Percentiles rank a stretch among this genome's conserved stretches.
These are phyloP conservation scores for Cladosporium sp. DNA, from an alignment of 2,329 filamentous ascomycete species.

Conservation along the genomic window DNA sequence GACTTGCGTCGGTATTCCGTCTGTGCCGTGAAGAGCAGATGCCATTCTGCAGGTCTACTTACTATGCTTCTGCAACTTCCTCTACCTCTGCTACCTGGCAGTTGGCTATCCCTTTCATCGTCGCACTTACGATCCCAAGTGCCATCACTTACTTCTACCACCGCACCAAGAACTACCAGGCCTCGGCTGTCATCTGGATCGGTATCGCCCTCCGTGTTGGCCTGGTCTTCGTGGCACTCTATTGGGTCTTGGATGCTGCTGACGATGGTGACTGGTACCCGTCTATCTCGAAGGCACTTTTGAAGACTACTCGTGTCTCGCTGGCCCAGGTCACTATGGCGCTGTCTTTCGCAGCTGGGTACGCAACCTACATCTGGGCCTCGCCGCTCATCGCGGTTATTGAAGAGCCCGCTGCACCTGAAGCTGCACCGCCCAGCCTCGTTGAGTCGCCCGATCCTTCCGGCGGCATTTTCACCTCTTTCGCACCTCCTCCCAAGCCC, in stretches of 20 bases:
- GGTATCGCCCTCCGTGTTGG: conserved; percentile 70
- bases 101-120: conserved; percentile 68
- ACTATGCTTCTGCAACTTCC: conserved; percentile 85
- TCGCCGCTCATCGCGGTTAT: conserved; percentile 74
- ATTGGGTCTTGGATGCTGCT: conserved; percentile 85
- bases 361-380: conserved; percentile 77
- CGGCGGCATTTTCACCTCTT: conserved; percentile 32
- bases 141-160: conserved; percentile 74
- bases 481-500: conserved; percentile 27
- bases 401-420: conserved; percentile 24
- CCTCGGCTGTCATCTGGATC: conserved; percentile 78
- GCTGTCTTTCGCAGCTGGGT: conserved; percentile 74
- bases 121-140: conserved; percentile 64
- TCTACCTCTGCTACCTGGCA: conserved; percentile 93
- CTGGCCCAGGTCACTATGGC: conserved; percentile 75
- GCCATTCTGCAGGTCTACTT: conserved; percentile 91
- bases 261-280: conserved; percentile 79
- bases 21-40: conserved; percentile 97
- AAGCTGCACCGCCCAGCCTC: conserved; percentile 17
- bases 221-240: conserved; percentile 68
- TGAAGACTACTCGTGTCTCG: conserved; percentile 70
- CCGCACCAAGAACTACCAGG: conserved; percentile 81
- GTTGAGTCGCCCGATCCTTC: conserved; percentile 24
- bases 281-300: conserved; percentile 48
- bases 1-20: conserved; percentile 78